A percentile compares a stretch with the other conserved stretches of the same genome.
phyloP scores from a whole-genome alignment of 2,329 filamentous ascomycete genomes.

The Keithomyces neogunnii region DNA sequence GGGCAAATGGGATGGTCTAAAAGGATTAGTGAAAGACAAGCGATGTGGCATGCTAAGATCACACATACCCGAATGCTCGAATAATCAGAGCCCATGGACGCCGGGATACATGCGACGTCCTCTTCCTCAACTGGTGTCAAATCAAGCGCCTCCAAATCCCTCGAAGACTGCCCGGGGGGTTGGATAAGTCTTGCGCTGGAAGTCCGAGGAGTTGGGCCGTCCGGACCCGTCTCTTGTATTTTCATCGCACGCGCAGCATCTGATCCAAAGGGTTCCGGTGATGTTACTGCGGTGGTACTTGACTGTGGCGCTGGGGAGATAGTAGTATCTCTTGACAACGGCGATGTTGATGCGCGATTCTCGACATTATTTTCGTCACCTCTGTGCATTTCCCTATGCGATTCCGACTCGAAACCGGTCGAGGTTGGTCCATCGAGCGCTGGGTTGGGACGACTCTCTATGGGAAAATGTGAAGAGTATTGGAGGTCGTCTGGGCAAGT shows the following conservation, averaged over 20 bases:
- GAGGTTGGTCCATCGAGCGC: conserved; percentile 15
- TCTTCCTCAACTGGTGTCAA: conserved; percentile 18
- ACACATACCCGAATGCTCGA: conserved; percentile 26
- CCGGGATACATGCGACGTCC: conserved; percentile 17
- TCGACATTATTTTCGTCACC: conserved; percentile 7
- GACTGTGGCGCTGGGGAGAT: conserved; percentile 34
- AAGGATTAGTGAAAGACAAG: conserved; percentile 8
- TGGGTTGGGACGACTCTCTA: conserved; percentile 13
- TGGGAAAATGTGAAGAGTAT: conserved; percentile 15
- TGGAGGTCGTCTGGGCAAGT: conserved; percentile 36
- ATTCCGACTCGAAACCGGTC: conserved; percentile 10
- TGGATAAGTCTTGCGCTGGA: not conserved
- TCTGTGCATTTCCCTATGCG: not conserved
- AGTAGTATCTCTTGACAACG: conserved; percentile 31
- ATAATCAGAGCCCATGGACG: conserved; percentile 30
- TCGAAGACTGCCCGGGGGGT: conserved; percentile 7
- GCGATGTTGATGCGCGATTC: conserved; percentile 16
- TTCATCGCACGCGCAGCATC: conserved; percentile 24
- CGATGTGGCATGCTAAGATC: not conserved
- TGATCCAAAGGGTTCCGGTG: conserved; percentile 21
- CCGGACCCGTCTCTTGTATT: conserved; percentile 13
- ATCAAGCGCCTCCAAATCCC: conserved; percentile 16
- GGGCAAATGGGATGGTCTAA: conserved; percentile 67
- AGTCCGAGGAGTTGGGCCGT: conserved; percentile 3
- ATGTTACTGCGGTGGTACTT: conserved; percentile 22